Base-by-base conservation (phyloP, 805 yeast species). In the Ogataea ganodermae region DNA sequence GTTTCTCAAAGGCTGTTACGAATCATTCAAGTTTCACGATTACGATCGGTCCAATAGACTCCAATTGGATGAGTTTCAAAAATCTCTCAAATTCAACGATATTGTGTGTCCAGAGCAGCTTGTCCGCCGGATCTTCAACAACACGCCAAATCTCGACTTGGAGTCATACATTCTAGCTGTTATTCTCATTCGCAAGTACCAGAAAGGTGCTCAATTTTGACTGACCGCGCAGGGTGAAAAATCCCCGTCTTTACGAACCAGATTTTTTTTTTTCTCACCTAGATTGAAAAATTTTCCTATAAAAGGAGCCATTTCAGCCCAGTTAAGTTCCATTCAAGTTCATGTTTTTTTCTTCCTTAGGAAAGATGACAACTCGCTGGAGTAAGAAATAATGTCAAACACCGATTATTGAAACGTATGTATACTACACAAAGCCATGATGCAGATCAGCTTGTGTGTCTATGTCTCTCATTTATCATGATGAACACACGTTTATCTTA, bases 1-100 rank as follows among this genome's bases (percentile, higher is more conserved):
- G n/a, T 66, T 66, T 43, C 27, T 65, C 17, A 61, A 65, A 44
- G 68, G 68, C 3, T 66, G 68, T 49, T 59, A 51, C 43, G 59
- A 54, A 2, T 62, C 66, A 12, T 66, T 66, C 46, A 55, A 53
- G 18, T 59, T 51, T 48, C 61, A 64, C 45, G 69, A 66, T 47
- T 45, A 45, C 1, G 66, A 65, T 45, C 38, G 47, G 4, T 60
- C 66, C 7, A 59, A 60, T 33, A 44, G 45, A 22, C 47, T 66
- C 22, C 62, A 60, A 22, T 53, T 60, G 14, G 49, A 54, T 3
- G 70, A 66, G 43, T 66, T 66, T 30, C 42, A 42, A n/a, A 51
- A 47, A 38, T 63, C 68, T 5, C 52, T 66, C 21, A 36, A 39
- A 17, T 48, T 55, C 30, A 65, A 60, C 35, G 50, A 54, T 3